Conservation (phyloP, 208 protist genomes). For the Leishmania guyanensis region DNA sequence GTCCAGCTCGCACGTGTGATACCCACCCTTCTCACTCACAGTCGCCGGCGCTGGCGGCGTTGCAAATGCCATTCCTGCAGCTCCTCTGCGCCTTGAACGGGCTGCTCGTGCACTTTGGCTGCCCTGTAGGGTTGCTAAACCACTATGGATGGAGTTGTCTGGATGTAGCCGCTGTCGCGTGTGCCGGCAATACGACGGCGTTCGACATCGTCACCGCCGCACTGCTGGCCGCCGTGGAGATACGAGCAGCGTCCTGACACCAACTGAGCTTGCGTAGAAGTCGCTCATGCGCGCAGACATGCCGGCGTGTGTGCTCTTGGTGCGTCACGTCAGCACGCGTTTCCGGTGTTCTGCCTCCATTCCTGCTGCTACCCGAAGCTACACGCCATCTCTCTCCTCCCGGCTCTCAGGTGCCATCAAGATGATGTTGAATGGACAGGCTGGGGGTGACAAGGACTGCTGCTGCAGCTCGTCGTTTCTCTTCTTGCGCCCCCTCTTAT, state of each 20-base stretch:
- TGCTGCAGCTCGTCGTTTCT: background rate
- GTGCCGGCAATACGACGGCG: slow-evolving; percentile 24
- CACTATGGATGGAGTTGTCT: slow-evolving; percentile 53
- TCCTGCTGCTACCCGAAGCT: background rate
- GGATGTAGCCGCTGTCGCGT: slow-evolving; percentile 50
- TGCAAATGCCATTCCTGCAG: slow-evolving; percentile 34
- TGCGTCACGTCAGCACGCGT: background rate
- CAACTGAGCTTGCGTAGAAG: too few species aligned
- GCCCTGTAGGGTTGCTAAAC: slow-evolving; percentile 33
- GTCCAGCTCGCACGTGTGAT: background rate
- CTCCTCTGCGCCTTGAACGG: slow-evolving; percentile 41
- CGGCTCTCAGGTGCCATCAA: background rate
- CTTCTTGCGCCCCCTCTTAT: background rate
- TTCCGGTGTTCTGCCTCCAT: background rate
- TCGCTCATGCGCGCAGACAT: background rate
- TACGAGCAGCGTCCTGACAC: slow-evolving; percentile 11
- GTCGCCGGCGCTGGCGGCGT: background rate
- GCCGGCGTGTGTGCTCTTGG: background rate
- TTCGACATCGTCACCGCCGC: slow-evolving; percentile 53
- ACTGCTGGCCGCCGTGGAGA: slow-evolving; percentile 43
- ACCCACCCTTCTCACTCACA: background rate
- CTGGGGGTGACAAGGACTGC: background rate
- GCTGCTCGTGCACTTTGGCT: slow-evolving; percentile 59
- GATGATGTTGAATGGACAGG: background rate
- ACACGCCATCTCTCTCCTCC: background rate